These are phyloP conservation scores for Bruguiera sexangula DNA, from an alignment of 345 rosid genomes.

Conservation along the genomic window DNA sequence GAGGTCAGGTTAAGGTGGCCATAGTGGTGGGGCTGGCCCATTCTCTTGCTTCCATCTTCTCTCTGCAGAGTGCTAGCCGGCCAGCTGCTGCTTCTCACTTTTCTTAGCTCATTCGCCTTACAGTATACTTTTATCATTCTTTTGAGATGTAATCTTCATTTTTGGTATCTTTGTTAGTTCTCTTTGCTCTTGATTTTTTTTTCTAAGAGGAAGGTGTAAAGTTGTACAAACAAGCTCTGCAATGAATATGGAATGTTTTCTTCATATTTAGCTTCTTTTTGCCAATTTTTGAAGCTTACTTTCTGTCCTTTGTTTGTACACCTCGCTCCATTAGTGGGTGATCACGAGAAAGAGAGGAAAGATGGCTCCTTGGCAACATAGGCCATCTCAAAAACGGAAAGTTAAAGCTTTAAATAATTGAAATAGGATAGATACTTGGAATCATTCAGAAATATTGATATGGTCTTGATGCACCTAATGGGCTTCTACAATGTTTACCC, in stretches of 20 bases:
- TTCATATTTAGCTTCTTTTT: background rate
- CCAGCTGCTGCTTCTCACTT: constrained; percentile 26
- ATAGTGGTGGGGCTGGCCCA: constrained; percentile 53
- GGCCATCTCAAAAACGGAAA: too few species aligned
- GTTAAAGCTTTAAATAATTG: too few species aligned
- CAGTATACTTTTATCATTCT: background rate
- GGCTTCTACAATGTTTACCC: too few species aligned
- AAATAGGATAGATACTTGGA: too few species aligned
- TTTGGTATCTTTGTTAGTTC: background rate
- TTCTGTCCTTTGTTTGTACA: too few species aligned
- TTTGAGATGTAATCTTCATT: background rate
- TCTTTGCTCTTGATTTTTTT: background rate
- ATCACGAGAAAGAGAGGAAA: too few species aligned
- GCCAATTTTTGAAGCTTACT: too few species aligned
- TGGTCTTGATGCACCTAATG: too few species aligned
- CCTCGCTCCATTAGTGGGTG: too few species aligned
- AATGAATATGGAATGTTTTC: background rate
- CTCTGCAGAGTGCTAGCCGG: constrained; percentile 14
- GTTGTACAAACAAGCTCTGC: background rate
- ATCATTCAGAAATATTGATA: too few species aligned
- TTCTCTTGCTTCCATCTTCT: constrained; percentile 55
- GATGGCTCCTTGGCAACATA: too few species aligned
- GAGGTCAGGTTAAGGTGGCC: constrained; percentile 74
- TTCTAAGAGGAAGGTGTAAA: background rate
- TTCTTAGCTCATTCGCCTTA: constrained; percentile 16